Percentiles rank a stretch among this genome's conserved stretches.
These are phyloP conservation scores for Alternaria sp. DNA, from an alignment of 2,329 filamentous ascomycete genomes.

Conservation along the genomic window DNA sequence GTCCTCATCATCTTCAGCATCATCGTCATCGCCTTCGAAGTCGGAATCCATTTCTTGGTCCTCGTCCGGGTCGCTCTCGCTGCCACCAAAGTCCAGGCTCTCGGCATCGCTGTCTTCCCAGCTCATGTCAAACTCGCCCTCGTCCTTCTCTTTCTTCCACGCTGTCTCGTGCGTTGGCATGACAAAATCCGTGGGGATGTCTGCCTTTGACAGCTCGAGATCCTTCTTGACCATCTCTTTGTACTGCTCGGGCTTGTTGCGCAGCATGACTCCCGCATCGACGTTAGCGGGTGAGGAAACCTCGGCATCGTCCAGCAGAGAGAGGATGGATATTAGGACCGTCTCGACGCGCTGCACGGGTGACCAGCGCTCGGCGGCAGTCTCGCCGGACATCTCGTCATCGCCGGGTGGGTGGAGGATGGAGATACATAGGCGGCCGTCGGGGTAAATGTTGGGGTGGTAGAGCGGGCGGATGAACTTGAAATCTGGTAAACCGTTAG, in stretches of 20 bases:
- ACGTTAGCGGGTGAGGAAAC: constrained; percentile 94
- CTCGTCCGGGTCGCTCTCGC: constrained; percentile 61
- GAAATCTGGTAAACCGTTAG: constrained; percentile 64
- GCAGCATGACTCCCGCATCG: constrained; percentile 85
- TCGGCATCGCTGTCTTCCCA: constrained; percentile 60
- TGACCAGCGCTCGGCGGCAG: constrained; percentile 90
- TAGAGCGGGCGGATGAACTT: constrained; percentile 80
- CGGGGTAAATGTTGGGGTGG: constrained; percentile 92
- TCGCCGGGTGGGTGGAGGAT: constrained; percentile 93
- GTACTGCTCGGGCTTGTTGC: constrained; percentile 74
- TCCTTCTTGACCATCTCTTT: constrained; percentile 71
- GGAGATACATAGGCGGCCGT: constrained; percentile 93
- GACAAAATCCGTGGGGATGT: constrained; percentile 78
- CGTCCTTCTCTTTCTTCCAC: constrained; percentile 67
- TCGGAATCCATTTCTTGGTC: constrained; percentile 66
- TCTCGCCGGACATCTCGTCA: constrained; percentile 89
- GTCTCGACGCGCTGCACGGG: constrained; percentile 94
- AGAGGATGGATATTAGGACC: constrained; percentile 88
- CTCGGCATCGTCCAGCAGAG: constrained; percentile 92
- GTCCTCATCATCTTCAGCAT: constrained; percentile 40
- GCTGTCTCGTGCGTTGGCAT: constrained; percentile 78
- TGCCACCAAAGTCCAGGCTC: constrained; percentile 71
- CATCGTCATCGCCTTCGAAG: constrained; percentile 60
- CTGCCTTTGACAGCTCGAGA: constrained; percentile 74
- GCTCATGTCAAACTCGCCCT: constrained; percentile 64